Conservation (phyloP, 495 filamentous ascomycete species). For the Neurospora sp. region DNA sequence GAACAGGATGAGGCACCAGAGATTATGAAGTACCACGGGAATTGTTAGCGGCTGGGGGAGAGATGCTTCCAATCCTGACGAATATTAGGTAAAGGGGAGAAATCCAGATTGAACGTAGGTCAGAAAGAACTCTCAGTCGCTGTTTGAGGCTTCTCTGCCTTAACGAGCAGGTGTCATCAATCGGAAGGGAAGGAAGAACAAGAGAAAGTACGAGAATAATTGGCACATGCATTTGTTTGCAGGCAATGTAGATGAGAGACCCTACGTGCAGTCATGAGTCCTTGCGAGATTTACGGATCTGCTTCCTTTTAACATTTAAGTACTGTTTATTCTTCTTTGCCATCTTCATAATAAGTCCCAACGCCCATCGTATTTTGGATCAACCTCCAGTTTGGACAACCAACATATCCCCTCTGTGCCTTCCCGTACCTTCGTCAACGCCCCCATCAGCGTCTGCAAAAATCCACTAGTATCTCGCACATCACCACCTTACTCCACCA, state of each 20-base stretch:
- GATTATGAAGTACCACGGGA: not conserved
- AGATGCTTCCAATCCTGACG: not conserved
- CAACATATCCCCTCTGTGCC: not conserved
- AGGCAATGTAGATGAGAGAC: not conserved
- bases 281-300: not conserved
- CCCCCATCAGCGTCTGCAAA: not conserved
- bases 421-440: not conserved
- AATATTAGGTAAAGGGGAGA: not conserved
- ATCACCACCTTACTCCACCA: not conserved
- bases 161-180: not conserved
- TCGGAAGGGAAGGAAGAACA: not conserved
- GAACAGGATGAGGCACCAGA: not conserved
- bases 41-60: not conserved
- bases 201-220: not conserved
- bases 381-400: not conserved
- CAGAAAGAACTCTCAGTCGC: not conserved
- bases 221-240: not conserved
- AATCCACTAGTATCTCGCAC: not conserved
- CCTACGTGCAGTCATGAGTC: not conserved
- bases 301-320: not conserved
- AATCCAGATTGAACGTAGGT: not conserved
- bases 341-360: not conserved
- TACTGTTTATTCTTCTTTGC: not conserved
- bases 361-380: not conserved
- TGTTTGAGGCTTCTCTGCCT: not conserved